Base-by-base conservation (phyloP, 208 protist species). In the Trypanosoma mega region DNA sequence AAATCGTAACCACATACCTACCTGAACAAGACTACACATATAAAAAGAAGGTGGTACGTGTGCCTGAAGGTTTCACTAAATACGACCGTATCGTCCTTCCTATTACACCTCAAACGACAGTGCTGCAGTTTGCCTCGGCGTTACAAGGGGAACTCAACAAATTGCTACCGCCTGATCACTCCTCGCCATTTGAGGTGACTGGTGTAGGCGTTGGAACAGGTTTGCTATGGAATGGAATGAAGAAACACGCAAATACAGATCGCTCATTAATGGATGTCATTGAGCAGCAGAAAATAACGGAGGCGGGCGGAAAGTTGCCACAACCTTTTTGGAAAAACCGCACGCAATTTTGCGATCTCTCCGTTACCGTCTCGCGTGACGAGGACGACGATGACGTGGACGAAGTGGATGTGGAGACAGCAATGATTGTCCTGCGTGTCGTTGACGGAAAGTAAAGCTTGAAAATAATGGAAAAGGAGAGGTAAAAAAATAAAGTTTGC, bases 1-100 rank as follows among this genome's bases (percentile, higher is more conserved):
- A 79, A 68, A 52, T 92, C 24, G 74, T 85, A 23, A 68, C 52
- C 24, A 92, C 85, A 14, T 95, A 91, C 61, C 29, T 95, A 7
- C 85, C 89, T 8, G 89, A 95, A 73, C 80, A 92, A 60, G 89
- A 92, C 63, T 92, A 86, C 68, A 95, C 83, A 11, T 92, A 91
- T 69, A 81, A 84, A 50, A 92, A 91, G 68, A 90, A 87, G 55
- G 45, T 92, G 52, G 72, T 93, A 3, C 68, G 85, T 48, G 61
- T 95, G 20, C 89, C 89, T 34, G 83, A 92, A 31, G 81, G 81
- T 9, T 91, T 86, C 61, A 95, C 85, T 33, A 95, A 95, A 74
- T 95, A 95, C 72, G 89, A 95, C 56, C 68, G 39, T 33, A 84
- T 95, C 54, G 66, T 74, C 63, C 50, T 95, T 11, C 57, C 73